These are phyloP conservation scores for Moricandia moricandioides DNA, from an alignment of 345 rosid genomes.

Conservation along the genomic window DNA sequence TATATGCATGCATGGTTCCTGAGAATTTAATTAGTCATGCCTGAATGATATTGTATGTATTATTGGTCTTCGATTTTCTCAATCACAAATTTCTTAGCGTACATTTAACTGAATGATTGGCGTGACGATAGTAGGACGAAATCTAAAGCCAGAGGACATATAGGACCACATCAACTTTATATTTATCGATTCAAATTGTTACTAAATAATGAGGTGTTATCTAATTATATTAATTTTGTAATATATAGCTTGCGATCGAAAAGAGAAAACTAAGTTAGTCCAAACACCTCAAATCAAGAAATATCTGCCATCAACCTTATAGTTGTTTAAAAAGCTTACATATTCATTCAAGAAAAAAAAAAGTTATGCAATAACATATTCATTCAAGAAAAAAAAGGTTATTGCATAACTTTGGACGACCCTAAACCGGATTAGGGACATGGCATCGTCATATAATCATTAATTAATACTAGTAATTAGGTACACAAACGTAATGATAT, in stretches of 20 bases:
- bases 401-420: constrained; percentile 3
- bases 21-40: background rate
- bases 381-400: background rate
- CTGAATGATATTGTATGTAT: background rate
- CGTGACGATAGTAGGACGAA: constrained; percentile 18
- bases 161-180: constrained; percentile 17
- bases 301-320: background rate
- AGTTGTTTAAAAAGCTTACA: background rate
- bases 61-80: background rate
- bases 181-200: no score
- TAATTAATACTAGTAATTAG: background rate
- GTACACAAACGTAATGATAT: background rate
- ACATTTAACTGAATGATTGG: constrained; percentile 29
- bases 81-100: constrained; percentile 3
- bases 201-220: no score
- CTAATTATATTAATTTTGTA: no score
- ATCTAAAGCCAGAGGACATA: background rate
- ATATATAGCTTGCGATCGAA: no score
- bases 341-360: no score
- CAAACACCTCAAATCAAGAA: background rate
- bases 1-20: no score
- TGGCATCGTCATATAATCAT: background rate
- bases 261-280: no score
- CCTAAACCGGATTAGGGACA: constrained; percentile 3
- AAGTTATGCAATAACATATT: no score